Evolutionary conservation across 2,329 filamentous ascomycete genomes (phyloP), one percentile per base, ranked within the genome.

Genomic region (Aspergillus brasiliensis): DNA sequence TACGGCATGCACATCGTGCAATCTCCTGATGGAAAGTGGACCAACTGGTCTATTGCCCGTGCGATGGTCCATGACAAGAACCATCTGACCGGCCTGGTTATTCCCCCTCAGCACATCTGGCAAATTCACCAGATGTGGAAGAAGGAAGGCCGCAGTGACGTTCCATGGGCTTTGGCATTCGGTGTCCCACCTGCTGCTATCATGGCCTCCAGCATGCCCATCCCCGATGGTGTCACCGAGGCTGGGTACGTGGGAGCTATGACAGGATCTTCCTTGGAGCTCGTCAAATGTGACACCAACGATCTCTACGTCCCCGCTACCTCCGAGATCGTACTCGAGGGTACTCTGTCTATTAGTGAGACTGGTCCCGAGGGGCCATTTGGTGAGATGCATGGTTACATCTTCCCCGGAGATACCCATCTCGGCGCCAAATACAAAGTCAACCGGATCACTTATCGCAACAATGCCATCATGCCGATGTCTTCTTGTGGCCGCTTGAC

Each of bases 231-330:
- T 0, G 71, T 83, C 0, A 78, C 76, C 0, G 83, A 84, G 65
- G 77, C 76, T 3, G 80, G 73, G 1, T 84, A 83, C 55, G 73
- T 83, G 5, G 82, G 82, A 1, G 76, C 81, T 11, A 71, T 84
- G 56, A 74, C 73, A 1, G 81, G 82, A 2, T 60, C 67, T 0
- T 70, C 82, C 0, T 58, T 84, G 5, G 78, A 84, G 31, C 63
- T 84, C 0, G 78, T 82, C 37, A 84, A 83, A 62, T 84, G 82
- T 57, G 82, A 84, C n/a, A 81, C 77, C 0, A 84, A 81, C 57
- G 73, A 78, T 23, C 65, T 84, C 0, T 66, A 74, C 3, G 81
- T 84, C 1, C 82, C 83, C 0, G 82, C 82, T 0, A 82, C 77
- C 57, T 66, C 73, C 0, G 82, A 85, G 63, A 84, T 84, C 52